These are phyloP conservation scores for Cladophialophora exuberans DNA, from an alignment of 2,329 filamentous ascomycete genomes.

Conservation along the genomic window DNA sequence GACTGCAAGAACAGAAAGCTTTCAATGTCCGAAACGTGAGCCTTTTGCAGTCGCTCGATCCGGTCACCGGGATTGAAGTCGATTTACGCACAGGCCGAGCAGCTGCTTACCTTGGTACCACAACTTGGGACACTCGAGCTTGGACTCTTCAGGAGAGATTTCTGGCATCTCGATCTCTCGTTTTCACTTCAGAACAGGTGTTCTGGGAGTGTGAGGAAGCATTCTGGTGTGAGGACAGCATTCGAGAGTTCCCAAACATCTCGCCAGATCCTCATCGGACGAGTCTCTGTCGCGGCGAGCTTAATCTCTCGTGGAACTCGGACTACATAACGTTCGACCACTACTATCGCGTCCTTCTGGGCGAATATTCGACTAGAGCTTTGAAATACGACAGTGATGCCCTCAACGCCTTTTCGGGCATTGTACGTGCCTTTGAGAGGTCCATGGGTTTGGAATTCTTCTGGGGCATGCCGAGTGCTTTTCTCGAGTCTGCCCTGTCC, in stretches of 20 bases:
- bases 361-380: background rate
- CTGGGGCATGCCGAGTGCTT: background rate
- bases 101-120: conserved; percentile 6
- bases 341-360: background rate
- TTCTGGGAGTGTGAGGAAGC: conserved; percentile 14
- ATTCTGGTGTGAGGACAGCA: background rate
- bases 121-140: conserved; percentile 7
- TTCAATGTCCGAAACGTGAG: conserved; percentile 9
- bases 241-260: background rate
- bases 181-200: conserved; percentile 6
- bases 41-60: conserved; percentile 13
- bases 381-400: background rate
- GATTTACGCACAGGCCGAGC: conserved; percentile 1
- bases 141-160: conserved; percentile 18
- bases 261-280: background rate
- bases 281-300: background rate
- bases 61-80: conserved; percentile 1
- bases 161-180: conserved; percentile 1
- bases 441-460: background rate
- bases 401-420: background rate
- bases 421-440: background rate
- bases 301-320: background rate
- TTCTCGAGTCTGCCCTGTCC: background rate
- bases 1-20: conserved; percentile 8
- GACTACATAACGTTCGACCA: background rate